Evolutionary conservation across 352 stramenopile genomes (phyloP).

Genomic region (Blastocystis sp.): DNA sequence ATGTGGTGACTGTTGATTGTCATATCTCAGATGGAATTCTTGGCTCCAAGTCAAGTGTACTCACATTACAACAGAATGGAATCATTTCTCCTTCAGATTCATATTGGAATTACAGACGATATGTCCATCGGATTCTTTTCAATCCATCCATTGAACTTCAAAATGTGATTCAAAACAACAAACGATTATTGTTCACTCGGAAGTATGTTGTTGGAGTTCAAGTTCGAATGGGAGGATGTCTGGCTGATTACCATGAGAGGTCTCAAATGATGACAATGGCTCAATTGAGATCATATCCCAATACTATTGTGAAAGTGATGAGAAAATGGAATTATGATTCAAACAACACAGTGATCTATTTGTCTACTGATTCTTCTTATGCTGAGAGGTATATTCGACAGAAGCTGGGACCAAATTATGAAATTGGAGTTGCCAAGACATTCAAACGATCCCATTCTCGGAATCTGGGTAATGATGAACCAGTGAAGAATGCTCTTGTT

Average conservation of each 20-base stretch:
- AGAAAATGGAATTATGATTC: neutral
- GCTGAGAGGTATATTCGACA: neutral
- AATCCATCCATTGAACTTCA: neutral
- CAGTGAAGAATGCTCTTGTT: too few species aligned
- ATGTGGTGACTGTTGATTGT: neutral
- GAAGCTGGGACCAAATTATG: too few species aligned
- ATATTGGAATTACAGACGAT: neutral
- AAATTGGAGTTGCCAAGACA: too few species aligned
- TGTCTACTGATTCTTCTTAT: neutral
- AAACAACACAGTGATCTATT: too few species aligned
- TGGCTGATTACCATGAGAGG: too few species aligned
- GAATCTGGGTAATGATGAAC: too few species aligned
- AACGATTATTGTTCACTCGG: neutral
- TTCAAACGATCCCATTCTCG: too few species aligned
- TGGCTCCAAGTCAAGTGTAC: neutral
- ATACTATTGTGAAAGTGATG: neutral
- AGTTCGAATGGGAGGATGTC: neutral
- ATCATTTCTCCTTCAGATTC: neutral
- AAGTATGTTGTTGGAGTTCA: neutral
- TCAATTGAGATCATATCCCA: neutral
- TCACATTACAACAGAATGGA: neutral
- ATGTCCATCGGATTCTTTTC: neutral
- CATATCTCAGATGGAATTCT: neutral
- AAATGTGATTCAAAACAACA: neutral
- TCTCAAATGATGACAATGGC: neutral